Conservation (phyloP, 257 asterid species). For the Capsicum baccatum region DNA sequence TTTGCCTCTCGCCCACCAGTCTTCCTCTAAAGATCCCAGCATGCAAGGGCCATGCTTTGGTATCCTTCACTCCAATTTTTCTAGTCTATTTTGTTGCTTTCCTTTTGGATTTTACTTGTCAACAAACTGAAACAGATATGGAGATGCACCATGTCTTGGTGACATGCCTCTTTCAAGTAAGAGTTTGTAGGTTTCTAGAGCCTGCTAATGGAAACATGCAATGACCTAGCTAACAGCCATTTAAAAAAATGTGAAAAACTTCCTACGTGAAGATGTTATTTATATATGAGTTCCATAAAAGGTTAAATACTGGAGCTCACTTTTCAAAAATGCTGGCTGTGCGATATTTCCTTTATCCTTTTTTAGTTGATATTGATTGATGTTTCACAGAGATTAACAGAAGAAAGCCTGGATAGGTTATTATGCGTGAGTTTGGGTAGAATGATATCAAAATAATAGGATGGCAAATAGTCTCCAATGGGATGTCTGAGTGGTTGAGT, state of each 20-base stretch:
- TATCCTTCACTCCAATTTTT: constrained; percentile 37
- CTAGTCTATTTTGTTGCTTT: constrained; percentile 11
- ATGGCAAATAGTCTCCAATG: not conserved
- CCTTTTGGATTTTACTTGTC: not conserved
- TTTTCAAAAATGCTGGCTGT: not conserved
- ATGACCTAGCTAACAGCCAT: not conserved
- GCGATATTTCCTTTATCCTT: not conserved
- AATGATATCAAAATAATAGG: not conserved
- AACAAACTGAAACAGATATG: constrained; percentile 2
- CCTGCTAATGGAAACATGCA: constrained; percentile 16
- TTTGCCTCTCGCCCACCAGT: constrained; percentile 86
- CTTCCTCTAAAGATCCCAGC: constrained; percentile 93
- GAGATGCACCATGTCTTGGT: constrained; percentile 6
- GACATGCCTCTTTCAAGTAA: not conserved
- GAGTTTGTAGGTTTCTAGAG: not conserved
- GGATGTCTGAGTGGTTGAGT: not conserved
- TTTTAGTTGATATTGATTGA: not conserved
- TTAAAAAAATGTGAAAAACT: not conserved
- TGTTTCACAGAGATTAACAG: not conserved
- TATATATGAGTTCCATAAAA: not conserved
- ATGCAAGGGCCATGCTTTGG: constrained; percentile 98
- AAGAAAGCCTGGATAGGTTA: not conserved
- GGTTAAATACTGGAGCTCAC: not conserved
- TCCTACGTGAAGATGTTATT: not conserved
- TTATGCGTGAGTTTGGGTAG: not conserved